phyloP scores from a whole-genome alignment of 1,284 basidiomycete genomes.

The Trichosporon sp. region DNA sequence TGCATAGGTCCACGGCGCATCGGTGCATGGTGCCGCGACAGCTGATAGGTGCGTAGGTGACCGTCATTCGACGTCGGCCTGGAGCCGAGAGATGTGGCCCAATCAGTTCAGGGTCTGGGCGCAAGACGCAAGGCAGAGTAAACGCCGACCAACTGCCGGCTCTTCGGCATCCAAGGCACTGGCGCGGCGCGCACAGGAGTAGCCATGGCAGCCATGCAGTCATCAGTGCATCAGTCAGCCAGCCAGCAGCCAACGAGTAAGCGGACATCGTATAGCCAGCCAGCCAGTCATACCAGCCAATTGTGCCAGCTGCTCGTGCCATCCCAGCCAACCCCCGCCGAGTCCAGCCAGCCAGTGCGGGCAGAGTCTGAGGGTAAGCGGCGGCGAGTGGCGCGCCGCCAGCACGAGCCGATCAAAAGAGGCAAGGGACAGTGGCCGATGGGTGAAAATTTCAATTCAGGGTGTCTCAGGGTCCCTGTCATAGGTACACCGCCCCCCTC shows the following conservation, averaged over 20 bases:
- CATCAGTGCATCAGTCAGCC: too few relatives aligned
- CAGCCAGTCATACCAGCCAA: background rate
- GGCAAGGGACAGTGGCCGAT: background rate
- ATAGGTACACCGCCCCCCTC: constrained; percentile 2
- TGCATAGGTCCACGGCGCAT: too few relatives aligned
- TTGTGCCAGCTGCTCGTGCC: background rate
- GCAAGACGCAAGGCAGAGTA: background rate
- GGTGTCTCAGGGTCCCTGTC: background rate
- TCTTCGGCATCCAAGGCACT: background rate
- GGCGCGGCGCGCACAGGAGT: background rate
- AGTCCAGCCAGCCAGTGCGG: background rate
- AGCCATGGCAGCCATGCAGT: too few relatives aligned
- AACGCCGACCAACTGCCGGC: constrained; percentile 3
- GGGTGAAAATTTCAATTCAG: constrained; percentile 2
- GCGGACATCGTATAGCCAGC: too few relatives aligned
- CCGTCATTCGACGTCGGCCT: background rate
- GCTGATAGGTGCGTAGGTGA: too few relatives aligned
- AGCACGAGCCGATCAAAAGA: constrained; percentile 1
- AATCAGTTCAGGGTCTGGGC: background rate
- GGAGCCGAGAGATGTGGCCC: background rate
- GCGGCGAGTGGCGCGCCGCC: background rate
- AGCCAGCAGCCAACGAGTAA: too few relatives aligned
- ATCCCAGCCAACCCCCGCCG: background rate
- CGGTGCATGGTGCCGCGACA: too few relatives aligned
- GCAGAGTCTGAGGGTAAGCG: background rate